Base-by-base conservation (phyloP, 768 basidiomycete genomes). In the Russula virescens region DNA sequence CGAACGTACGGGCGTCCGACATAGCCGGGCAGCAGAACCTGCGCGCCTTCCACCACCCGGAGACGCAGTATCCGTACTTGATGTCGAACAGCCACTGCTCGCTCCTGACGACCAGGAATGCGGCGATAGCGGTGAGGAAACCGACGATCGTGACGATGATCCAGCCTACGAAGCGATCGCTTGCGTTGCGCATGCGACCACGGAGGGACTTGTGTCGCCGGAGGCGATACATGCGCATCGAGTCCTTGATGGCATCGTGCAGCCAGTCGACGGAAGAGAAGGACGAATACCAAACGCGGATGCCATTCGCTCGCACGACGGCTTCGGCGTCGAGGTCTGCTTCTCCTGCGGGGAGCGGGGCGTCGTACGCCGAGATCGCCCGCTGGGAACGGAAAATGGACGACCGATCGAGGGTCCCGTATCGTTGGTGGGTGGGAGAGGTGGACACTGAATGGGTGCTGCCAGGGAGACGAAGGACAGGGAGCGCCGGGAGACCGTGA, bases 231-330 rank as follows among this genome's bases (percentile, higher is more conserved):
- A 89, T 87, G 31, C 94, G 88, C 9, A 83, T 82, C 0, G 93
- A 92, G 71, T 96, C 93, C 73, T 97, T 95, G 77, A 98, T 92
- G 45, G 91, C 83, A 76, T 98, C 96, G 69, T 98, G 96, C 58
- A 98, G 78, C 96, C 95, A 98, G 74, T 98, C 94, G 60, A 96
- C 88, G 21, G 90, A 93, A 0, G 91, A 86, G 76, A 87, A 96
- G 3, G 89, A 91, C 13, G 88, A 86, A 73, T 93, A 94, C 91
- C 88, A 91, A n/a, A 94, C 91, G 28, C 92, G 87, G 60, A 92
- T 86, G 40, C 94, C 94, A 68, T 96, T 96, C 53, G 85, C 84
- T 69, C 83, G 85, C 35, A 60, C 58, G 53, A 46, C 58, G 13
- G 84, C 79, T 60, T 85, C 87, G 19, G 79, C 72, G 49, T 81